Conservation (phyloP, 345 rosid species). For the Rhodamnia argentea region DNA sequence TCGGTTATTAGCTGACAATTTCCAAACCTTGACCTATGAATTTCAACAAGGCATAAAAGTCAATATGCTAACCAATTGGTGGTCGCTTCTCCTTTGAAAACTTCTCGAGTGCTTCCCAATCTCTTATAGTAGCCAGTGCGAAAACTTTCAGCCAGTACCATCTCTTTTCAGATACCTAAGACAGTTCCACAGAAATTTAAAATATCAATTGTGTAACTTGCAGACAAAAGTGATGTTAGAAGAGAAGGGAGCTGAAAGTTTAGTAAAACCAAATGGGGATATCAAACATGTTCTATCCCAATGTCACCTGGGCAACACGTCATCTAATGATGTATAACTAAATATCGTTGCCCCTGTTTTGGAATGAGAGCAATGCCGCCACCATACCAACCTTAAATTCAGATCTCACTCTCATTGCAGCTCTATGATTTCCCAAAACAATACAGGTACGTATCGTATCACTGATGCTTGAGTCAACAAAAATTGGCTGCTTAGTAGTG, state of each 20-base stretch:
- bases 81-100: conserved; percentile 96
- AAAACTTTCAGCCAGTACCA: conserved; percentile 96
- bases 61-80: conserved; percentile 50
- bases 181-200: background rate
- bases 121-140: conserved; percentile 83
- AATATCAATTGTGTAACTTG: background rate
- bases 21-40: background rate
- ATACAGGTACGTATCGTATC: conserved; percentile 98
- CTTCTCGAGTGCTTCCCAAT: conserved; percentile 89
- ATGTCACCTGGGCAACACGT: background rate
- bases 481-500: conserved; percentile 83
- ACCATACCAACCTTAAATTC: conserved; percentile 56
- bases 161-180: conserved; percentile 85
- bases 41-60: background rate
- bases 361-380: background rate
- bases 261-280: background rate
- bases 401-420: conserved; percentile 50
- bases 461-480: conserved; percentile 96
- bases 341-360: background rate
- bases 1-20: background rate
- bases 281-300: background rate
- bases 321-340: background rate
- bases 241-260: background rate
- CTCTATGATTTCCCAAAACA: conserved; percentile 70
- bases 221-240: background rate